A percentile compares a stretch with the other conserved stretches of the same genome.
phyloP scores from a whole-genome alignment of 371 early-diverging fungal species.

The Lichtheimia hyalospora region DNA sequence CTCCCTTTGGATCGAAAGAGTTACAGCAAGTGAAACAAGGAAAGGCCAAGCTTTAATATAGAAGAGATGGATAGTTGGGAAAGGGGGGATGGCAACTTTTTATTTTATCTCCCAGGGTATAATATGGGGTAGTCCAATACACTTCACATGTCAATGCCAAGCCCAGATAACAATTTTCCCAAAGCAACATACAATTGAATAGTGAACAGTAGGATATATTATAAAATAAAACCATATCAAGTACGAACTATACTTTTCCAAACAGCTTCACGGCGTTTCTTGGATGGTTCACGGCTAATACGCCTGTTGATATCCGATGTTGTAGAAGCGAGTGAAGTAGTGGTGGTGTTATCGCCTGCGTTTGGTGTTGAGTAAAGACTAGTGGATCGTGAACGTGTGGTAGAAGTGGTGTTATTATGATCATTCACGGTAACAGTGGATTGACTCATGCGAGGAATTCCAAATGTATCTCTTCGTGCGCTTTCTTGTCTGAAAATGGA shows the following conservation, averaged over 20 bases:
- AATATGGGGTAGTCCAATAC: no score
- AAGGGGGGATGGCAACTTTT: background rate
- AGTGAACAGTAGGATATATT: slow-evolving; percentile 27
- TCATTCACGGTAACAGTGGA: slow-evolving; percentile 1
- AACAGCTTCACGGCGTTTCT: slow-evolving; percentile 15
- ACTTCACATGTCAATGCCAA: no score
- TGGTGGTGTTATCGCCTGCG: background rate
- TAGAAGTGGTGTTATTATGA: background rate
- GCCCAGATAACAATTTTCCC: no score
- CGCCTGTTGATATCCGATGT: background rate
- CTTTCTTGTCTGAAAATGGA: background rate
- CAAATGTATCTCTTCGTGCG: background rate
- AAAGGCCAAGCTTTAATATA: background rate
- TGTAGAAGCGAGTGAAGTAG: no score
- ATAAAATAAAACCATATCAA: slow-evolving; percentile 6
- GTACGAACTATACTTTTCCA: slow-evolving; percentile 19
- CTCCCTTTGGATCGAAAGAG: no score
- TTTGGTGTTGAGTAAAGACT: slow-evolving; percentile 1
- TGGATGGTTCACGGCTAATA: background rate
- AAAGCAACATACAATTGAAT: background rate
- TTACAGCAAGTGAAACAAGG: background rate
- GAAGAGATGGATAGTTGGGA: background rate
- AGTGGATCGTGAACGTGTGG: background rate
- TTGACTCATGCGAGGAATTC: slow-evolving; percentile 3
- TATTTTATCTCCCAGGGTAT: background rate